Percentiles rank a stretch among this genome's conserved stretches.
Conservation (phyloP, 2,329 filamentous ascomycete genomes). For the Lasiodiplodia theobromae region DNA sequence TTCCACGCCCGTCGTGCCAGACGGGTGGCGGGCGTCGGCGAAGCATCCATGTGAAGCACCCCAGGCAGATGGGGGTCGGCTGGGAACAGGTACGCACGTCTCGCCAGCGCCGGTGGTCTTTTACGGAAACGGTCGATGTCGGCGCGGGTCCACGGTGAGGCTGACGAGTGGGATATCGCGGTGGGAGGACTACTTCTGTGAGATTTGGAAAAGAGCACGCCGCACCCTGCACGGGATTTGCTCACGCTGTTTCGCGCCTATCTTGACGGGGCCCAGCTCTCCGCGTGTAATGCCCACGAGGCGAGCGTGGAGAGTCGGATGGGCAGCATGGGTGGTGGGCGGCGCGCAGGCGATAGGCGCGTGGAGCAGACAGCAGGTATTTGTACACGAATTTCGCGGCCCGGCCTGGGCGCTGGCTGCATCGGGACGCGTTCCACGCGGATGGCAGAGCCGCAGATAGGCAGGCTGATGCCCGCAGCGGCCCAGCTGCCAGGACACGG, state of each 20-base stretch:
- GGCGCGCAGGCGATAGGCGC: constrained; percentile 14
- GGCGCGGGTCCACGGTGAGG: neutral
- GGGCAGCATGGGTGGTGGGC: constrained; percentile 7
- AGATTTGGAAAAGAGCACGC: constrained; percentile 9
- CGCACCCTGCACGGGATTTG: neutral
- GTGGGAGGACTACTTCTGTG: neutral
- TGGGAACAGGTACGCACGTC: neutral
- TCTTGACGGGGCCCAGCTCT: neutral
- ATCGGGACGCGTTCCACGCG: constrained; percentile 17
- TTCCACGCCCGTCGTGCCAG: neutral
- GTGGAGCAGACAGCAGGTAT: constrained; percentile 17
- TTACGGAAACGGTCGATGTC: neutral
- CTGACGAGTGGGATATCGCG: neutral
- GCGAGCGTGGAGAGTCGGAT: constrained; percentile 20
- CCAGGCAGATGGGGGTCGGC: neutral
- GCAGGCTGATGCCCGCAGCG: constrained; percentile 7
- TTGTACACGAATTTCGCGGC: constrained; percentile 16
- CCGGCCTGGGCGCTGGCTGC: neutral
- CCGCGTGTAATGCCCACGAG: constrained; percentile 14
- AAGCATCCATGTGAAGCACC: constrained; percentile 3
- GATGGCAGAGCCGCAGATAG: neutral
- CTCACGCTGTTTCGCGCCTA: constrained; percentile 19
- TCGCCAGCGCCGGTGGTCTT: neutral
- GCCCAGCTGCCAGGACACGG: constrained; percentile 9
- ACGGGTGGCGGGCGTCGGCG: constrained; percentile 12